phyloP scores from a whole-genome alignment of 2,329 filamentous ascomycete genomes.

The Fusarium armeniacum region DNA sequence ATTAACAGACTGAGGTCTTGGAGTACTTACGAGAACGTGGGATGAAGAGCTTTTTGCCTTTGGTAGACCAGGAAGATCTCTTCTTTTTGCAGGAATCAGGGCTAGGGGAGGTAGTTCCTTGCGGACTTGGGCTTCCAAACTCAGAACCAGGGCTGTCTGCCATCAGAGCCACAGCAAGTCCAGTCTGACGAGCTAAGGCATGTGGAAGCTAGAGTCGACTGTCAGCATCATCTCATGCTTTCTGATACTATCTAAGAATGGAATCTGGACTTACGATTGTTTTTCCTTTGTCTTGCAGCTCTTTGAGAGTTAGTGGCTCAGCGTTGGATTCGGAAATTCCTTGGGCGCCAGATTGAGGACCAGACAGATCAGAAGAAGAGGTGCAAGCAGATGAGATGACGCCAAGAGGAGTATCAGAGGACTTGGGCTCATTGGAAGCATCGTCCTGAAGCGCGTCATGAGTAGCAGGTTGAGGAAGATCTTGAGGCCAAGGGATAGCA shows the following conservation, averaged over 20 bases:
- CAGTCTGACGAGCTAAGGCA: neutral
- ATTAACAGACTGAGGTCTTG: accelerated
- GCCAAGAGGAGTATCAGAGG: neutral
- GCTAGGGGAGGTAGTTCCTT: constrained; percentile 4
- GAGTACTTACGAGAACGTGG: constrained; percentile 17
- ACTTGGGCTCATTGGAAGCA: neutral
- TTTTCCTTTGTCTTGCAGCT: neutral
- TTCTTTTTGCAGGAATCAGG: neutral
- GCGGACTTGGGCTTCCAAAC: constrained; percentile 5
- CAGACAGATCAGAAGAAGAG: neutral
- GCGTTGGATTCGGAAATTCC: neutral
- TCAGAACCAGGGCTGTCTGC: neutral
- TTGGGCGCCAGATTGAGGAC: neutral
- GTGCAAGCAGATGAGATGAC: neutral
- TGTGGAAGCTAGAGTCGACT: neutral
- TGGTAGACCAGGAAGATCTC: neutral
- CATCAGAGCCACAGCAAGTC: neutral
- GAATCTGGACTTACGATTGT: constrained; percentile 2
- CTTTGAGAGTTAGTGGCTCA: neutral
- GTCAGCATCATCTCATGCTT: neutral
- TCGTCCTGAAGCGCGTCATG: neutral
- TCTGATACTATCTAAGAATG: too few relatives aligned
- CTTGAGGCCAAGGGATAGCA: constrained; percentile 68
- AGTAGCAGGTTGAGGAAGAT: constrained; percentile 15
- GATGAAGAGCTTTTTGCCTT: neutral